phyloP scores from a whole-genome alignment of 1,139 yeast genomes.

The Diutina scorzettiae region DNA sequence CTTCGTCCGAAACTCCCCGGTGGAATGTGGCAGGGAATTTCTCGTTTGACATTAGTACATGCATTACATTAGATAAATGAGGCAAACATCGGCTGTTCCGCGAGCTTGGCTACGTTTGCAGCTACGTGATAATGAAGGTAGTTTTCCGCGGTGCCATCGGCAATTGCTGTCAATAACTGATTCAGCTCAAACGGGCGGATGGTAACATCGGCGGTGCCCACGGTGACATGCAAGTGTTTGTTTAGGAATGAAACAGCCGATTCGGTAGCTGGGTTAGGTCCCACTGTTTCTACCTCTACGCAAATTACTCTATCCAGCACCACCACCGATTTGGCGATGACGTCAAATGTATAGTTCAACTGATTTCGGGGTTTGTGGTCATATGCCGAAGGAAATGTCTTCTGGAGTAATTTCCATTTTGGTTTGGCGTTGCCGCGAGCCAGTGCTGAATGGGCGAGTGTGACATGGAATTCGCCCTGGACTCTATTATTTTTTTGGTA shows the following conservation, averaged over 20 bases:
- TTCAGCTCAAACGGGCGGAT: slow-evolving; percentile 5
- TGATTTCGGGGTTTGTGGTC: not conserved
- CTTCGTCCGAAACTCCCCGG: no score
- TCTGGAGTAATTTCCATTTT: slow-evolving; percentile 10
- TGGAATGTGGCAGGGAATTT: no score
- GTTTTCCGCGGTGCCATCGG: not conserved
- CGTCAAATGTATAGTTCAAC: slow-evolving; percentile 23
- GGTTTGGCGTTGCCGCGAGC: slow-evolving; percentile 16
- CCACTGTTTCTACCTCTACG: slow-evolving; percentile 26
- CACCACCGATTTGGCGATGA: slow-evolving; percentile 36
- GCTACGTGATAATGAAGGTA: not conserved
- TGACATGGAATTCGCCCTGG: slow-evolving; percentile 62
- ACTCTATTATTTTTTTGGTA: slow-evolving; percentile 24
- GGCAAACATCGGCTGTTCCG: slow-evolving; percentile 1
- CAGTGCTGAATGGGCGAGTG: slow-evolving; percentile 44
- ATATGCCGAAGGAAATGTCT: slow-evolving; percentile 9
- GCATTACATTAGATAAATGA: slow-evolving; percentile 2
- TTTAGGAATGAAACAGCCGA: slow-evolving; percentile 29
- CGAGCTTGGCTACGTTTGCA: not conserved
- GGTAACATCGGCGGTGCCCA: slow-evolving; percentile 43
- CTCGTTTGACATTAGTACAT: no score
- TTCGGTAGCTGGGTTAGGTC: slow-evolving; percentile 8
- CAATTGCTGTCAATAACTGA: not conserved
- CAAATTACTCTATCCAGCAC: slow-evolving; percentile 41
- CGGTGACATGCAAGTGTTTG: slow-evolving; percentile 55